Conservation (phyloP, 352 stramenopile genomes). For the Sclerospora graminicola region DNA sequence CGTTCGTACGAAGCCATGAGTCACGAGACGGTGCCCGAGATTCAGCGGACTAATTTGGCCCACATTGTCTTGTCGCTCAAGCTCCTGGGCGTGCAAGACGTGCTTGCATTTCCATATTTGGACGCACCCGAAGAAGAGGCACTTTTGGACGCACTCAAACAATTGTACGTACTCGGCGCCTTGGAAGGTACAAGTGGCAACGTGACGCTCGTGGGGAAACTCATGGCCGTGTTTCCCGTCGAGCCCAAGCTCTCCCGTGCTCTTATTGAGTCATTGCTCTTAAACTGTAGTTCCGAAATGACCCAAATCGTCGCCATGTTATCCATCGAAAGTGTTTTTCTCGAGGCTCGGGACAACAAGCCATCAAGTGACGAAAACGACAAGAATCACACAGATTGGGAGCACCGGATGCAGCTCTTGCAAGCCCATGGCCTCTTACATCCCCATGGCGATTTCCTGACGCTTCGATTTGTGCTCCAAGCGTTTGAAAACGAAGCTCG, state of each 20-base stretch:
- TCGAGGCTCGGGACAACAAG: constrained; percentile 13
- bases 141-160: constrained; percentile 63
- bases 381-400: constrained; percentile 17
- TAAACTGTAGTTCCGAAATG: constrained; percentile 56
- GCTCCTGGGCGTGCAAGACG: constrained; percentile 56
- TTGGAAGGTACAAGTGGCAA: constrained; percentile 32
- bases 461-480: constrained; percentile 31
- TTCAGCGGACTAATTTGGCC: constrained; percentile 90
- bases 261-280: constrained; percentile 47
- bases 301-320: constrained; percentile 75
- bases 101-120: constrained; percentile 58
- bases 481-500: constrained; percentile 24
- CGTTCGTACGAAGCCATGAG: constrained; percentile 93
- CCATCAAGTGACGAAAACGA: constrained; percentile 8
- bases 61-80: constrained; percentile 92
- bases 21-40: constrained; percentile 97
- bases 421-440: constrained; percentile 36
- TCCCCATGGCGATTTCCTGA: constrained; percentile 48
- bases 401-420: constrained; percentile 32
- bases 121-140: constrained; percentile 61
- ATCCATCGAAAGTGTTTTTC: constrained; percentile 71
- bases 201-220: constrained; percentile 49
- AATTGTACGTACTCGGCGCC: constrained; percentile 59
- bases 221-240: constrained; percentile 81
- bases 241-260: constrained; percentile 59